Evolutionary conservation across 2,329 filamentous ascomycete species (phyloP), one percentile per base, ranked within the genome.

Genomic region (Aureobasidium subglaciale): DNA sequence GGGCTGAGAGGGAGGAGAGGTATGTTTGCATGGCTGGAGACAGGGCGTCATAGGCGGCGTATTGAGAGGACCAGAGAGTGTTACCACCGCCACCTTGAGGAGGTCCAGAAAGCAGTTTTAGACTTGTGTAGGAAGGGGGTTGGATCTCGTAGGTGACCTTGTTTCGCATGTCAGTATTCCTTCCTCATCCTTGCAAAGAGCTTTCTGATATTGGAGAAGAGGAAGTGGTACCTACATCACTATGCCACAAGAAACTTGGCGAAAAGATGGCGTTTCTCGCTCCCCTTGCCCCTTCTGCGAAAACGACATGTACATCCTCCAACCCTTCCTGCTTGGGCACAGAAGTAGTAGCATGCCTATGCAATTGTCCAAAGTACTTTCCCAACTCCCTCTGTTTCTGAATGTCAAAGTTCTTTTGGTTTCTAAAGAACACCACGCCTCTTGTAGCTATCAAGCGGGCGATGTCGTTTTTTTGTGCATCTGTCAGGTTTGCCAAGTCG

Each of bases 401-500:
- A 43, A 82, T 75, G 58, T 73, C 73, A 24, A 82, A 73, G 60
- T 79, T 76, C 10, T 45, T 45, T 63, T 83, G 80, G 45, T 75
- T 68, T 13, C 79, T 73, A 70, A 82, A 81, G 66, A 82, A 80
- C 1, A 83, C 78, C 0, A 83, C 79, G 3, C 80, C 79, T 40
- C 80, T 71, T 24, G 73, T 74, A 3, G 79, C 75, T 48, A 82
- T 76, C 42, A 81, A 63, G 5, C 77, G 70, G 2, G 78, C 78
- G 4, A 81, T 70, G 52, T 81, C 78, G 59, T 81, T 77, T 65
- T 76, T 78, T 62, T 80, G 78, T 1, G 70, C 68, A 56, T 79
- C 72, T 2, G 68, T 78, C 27, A 81, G 68, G 45, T 72, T 73
- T 24, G 74, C 70, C 3, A 81, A 72, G 49, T 79, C 73, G 24